Percentiles rank a stretch among this genome's conserved stretches.
Conservation (phyloP, 1,284 basidiomycete species). For the Sanghuangporus baumii region DNA sequence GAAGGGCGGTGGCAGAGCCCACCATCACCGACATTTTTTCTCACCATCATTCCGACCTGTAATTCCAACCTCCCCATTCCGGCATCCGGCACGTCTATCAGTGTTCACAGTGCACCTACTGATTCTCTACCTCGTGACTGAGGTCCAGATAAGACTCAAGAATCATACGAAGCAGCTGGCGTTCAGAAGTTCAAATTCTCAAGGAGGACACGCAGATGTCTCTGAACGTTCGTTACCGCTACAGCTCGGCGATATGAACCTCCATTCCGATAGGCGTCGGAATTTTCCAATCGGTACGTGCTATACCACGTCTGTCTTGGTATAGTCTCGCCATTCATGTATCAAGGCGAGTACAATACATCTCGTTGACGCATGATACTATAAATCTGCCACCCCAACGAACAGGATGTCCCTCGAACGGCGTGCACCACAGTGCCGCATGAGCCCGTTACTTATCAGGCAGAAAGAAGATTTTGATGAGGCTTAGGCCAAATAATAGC, state of each 20-base stretch:
- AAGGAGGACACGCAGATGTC: background rate
- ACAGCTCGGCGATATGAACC: background rate
- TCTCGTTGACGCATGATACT: background rate
- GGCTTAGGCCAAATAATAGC: background rate
- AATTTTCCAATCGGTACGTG: background rate
- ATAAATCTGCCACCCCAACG: background rate
- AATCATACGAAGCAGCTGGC: too few species aligned
- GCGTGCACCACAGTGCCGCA: too few species aligned
- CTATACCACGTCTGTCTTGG: background rate
- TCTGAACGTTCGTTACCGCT: background rate
- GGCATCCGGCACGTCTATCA: too few species aligned
- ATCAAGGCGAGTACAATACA: background rate
- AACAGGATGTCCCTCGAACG: too few species aligned
- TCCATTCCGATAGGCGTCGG: background rate
- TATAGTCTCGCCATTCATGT: background rate
- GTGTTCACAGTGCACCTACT: too few species aligned
- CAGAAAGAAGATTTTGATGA: background rate
- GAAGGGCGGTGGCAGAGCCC: background rate
- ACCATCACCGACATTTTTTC: background rate
- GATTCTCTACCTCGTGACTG: too few species aligned
- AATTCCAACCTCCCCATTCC: too few species aligned
- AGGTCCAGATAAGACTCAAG: too few species aligned
- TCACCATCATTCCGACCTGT: background rate
- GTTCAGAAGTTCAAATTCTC: background rate
- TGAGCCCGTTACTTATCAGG: too few species aligned